Evolutionary conservation across 2,329 filamentous ascomycete genomes (phyloP).

Genomic region (Colletotrichum shisoi): DNA sequence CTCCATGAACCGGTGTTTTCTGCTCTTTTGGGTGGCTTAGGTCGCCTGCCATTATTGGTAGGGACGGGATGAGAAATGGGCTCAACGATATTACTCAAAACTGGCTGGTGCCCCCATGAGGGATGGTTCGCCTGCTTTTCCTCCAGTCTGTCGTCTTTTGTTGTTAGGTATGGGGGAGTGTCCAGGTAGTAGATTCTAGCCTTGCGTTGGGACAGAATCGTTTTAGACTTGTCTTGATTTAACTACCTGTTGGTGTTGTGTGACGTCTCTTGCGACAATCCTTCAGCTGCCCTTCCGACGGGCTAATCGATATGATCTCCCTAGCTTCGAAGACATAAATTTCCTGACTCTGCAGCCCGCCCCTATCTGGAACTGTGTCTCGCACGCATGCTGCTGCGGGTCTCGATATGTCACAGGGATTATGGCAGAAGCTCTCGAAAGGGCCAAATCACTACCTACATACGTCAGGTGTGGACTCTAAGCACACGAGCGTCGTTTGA

Average conservation of each 20-base stretch:
- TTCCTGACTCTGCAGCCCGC: neutral
- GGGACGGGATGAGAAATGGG: conserved; percentile 21
- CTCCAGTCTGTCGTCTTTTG: conserved; percentile 24
- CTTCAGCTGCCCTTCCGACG: neutral
- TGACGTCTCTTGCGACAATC: neutral
- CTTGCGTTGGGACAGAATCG: conserved; percentile 34
- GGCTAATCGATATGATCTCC: neutral
- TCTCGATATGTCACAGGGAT: conserved; percentile 31
- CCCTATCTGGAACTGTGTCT: neutral
- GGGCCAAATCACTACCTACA: conserved; percentile 27
- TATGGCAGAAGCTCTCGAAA: conserved; percentile 13
- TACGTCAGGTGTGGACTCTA: conserved; percentile 9
- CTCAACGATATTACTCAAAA: conserved; percentile 26
- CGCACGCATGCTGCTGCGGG: conserved; percentile 4
- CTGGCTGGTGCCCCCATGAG: conserved; percentile 29
- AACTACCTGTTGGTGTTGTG: neutral
- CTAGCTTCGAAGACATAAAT: neutral
- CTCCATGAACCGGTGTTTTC: conserved; percentile 36
- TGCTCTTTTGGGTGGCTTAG: conserved; percentile 24
- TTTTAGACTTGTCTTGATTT: conserved; percentile 34
- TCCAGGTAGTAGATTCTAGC: conserved; percentile 25
- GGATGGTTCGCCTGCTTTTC: conserved; percentile 16
- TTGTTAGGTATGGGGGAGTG: conserved; percentile 29
- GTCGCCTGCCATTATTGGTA: conserved; percentile 16
- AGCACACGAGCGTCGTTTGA: conserved; percentile 9